A percentile compares a stretch with the other conserved stretches of the same genome.
Evolutionary conservation across 257 asterid species (phyloP).

Genomic region (Fraxinus pennsylvanica): DNA sequence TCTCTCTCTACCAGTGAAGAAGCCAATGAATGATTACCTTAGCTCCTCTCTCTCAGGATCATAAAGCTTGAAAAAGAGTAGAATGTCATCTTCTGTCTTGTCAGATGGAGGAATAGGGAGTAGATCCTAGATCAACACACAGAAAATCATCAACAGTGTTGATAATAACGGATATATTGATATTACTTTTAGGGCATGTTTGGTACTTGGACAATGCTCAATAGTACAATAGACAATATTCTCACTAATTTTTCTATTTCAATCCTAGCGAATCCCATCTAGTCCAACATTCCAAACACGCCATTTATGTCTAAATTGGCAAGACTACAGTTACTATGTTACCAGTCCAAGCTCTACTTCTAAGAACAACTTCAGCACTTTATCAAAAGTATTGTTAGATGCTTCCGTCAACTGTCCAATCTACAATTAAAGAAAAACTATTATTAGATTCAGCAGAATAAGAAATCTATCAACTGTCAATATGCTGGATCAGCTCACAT

Average conservation of each 20-base stretch:
- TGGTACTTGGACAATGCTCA: conserved; percentile 2
- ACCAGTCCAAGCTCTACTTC: conserved; percentile 55
- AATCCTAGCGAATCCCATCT: neutral
- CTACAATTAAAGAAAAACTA: conserved; percentile 29
- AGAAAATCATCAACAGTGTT: conserved; percentile 22
- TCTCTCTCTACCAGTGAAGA: neutral
- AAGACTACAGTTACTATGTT: conserved; percentile 21
- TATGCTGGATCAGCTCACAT: neutral
- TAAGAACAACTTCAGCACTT: conserved; percentile 49
- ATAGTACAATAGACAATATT: neutral
- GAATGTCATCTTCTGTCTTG: conserved; percentile 46
- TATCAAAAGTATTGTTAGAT: conserved; percentile 36
- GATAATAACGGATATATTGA: neutral
- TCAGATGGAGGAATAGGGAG: conserved; percentile 40
- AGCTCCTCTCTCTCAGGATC: conserved; percentile 55
- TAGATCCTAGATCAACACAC: conserved; percentile 35
- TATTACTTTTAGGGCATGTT: conserved; percentile 5
- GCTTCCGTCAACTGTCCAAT: conserved; percentile 47
- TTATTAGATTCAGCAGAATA: neutral
- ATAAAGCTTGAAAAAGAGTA: conserved; percentile 56
- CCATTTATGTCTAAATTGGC: neutral
- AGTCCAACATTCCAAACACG: neutral
- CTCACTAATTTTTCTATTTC: neutral
- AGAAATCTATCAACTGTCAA: conserved; percentile 2
- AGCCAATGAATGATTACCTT: conserved; percentile 34